Base-by-base conservation (phyloP, 768 basidiomycete species). In the Pleurotus eryngii region DNA sequence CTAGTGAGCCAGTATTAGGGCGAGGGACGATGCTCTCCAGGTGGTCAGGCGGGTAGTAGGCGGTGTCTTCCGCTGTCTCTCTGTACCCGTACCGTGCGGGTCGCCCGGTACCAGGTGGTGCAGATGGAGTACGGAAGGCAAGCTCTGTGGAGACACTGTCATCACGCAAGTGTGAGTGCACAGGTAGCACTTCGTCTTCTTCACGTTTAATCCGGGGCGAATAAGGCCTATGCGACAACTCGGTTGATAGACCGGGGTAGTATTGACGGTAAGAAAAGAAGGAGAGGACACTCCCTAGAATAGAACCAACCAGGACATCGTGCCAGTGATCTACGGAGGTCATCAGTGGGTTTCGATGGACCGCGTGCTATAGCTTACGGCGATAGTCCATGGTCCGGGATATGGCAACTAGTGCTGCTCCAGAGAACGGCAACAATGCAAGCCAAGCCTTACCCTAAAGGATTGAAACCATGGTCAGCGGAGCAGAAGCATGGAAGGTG, bases 371-470 rank as follows among this genome's bases (percentile, higher is more conserved):
- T 18, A 26, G 80, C 85, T 58, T 64, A 91, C 89, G 93, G 57
- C 94, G 82, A 63, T 89, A 88, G 71, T 96, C 95, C 90, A 95
- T 95, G 2, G 91, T 95, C 17, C 95, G 84, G 5, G 87, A 89
- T 53, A 95, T 85, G 3, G 90, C 90, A 7, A 92, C 87, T 3
- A 92, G 73, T 9, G 85, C 76, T 2, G 93, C 95, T 7, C 80
- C 94, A 30, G 84, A 71, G 46, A 96, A 80, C 2, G 96, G 97
- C 0, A 83, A 69, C 0, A 95, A 64, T 0, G 89, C 78, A 42
- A 95, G 69, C 95, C 95, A 99, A 12, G 90, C 86, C 69, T 94
- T 95, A 20, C 81, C 72, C 81, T 86, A 57, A 35, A 30, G 56
- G 53, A 20, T 66, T 35, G 30, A 35, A 35, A 35, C 30, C 30